Conservation (phyloP, 2,329 filamentous ascomycete genomes). For the Bipolaris bicolor region DNA sequence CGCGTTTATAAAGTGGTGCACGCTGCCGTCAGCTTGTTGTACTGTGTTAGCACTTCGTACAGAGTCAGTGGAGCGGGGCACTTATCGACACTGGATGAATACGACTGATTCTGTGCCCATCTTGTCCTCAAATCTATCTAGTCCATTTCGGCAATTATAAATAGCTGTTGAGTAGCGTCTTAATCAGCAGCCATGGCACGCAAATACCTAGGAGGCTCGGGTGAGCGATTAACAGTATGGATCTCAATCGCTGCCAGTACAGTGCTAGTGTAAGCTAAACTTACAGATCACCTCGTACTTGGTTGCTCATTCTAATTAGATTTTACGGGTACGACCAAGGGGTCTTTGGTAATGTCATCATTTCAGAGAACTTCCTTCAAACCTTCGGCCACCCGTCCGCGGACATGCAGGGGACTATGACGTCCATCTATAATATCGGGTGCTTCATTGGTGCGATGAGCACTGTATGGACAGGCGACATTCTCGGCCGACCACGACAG, state of each 20-base stretch:
- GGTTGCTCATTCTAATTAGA: background rate
- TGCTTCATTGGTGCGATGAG: slow-evolving; percentile 54
- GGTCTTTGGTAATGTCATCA: slow-evolving; percentile 46
- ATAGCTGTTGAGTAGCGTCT: background rate
- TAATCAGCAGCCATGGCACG: slow-evolving; percentile 47
- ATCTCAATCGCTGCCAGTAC: slow-evolving; percentile 59
- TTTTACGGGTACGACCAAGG: slow-evolving; percentile 55
- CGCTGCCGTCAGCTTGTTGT: slow-evolving; percentile 3
- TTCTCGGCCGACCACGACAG: slow-evolving; percentile 62
- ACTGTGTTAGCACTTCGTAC: slow-evolving; percentile 9
- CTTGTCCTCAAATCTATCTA: background rate
- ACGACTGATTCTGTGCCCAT: background rate
- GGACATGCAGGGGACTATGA: slow-evolving; percentile 49
- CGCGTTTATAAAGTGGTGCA: slow-evolving; percentile 19
- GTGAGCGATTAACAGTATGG: slow-evolving; percentile 59
- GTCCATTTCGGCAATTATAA: background rate
- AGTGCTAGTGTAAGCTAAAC: slow-evolving; percentile 48
- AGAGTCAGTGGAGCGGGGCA: slow-evolving; percentile 2
- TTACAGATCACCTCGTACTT: background rate
- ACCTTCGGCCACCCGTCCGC: slow-evolving; percentile 39
- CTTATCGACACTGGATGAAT: background rate
- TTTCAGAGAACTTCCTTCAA: slow-evolving; percentile 38
- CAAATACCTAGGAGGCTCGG: slow-evolving; percentile 59
- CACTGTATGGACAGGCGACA: slow-evolving; percentile 60
- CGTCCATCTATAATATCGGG: slow-evolving; percentile 52